These are phyloP conservation scores for Pleomassaria siparia DNA, from an alignment of 2,329 filamentous ascomycete species.

Conservation along the genomic window DNA sequence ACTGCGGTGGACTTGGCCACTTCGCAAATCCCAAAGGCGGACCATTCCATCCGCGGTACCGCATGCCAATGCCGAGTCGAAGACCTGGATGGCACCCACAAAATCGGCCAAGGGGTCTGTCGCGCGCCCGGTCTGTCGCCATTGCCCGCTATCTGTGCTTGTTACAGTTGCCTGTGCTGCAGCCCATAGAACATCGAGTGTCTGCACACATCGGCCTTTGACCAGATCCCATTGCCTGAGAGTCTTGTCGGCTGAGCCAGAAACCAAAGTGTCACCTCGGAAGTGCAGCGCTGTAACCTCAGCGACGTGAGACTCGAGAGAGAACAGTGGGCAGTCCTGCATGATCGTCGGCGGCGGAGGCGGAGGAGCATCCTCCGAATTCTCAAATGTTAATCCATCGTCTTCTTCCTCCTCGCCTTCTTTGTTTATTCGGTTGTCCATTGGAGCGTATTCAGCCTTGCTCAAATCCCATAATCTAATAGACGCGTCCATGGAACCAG, in stretches of 20 bases:
- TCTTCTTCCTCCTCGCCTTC: constrained; percentile 48
- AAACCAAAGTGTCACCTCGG: constrained; percentile 84
- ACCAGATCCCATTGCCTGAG: constrained; percentile 96
- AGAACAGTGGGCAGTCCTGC: constrained; percentile 86
- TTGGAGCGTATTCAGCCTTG: constrained; percentile 79
- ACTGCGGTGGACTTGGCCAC: constrained; percentile 94
- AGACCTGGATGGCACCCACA: constrained; percentile 91
- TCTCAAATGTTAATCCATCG: constrained; percentile 70
- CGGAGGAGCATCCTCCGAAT: constrained; percentile 70
- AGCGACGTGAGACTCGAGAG: constrained; percentile 85
- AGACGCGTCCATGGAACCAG: constrained; percentile 91
- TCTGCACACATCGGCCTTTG: constrained; percentile 96
- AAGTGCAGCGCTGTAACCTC: constrained; percentile 95
- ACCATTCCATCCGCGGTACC: constrained; percentile 98
- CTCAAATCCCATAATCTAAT: constrained; percentile 95
- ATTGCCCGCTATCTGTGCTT: constrained; percentile 60
- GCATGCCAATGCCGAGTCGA: constrained; percentile 92
- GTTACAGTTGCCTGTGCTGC: constrained; percentile 83
- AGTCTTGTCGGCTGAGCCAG: constrained; percentile 95
- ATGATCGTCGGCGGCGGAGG: constrained; percentile 72
- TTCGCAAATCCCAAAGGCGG: constrained; percentile 91
- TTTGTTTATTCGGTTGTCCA: constrained; percentile 55
- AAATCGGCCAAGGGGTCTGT: constrained; percentile 78
- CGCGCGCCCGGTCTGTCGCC: constrained; percentile 71
- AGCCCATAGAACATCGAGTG: constrained; percentile 96